Percentiles rank a stretch among this genome's conserved stretches.
phyloP scores from a whole-genome alignment of 179 eudicot genomes.

The Camellia oleifera region DNA sequence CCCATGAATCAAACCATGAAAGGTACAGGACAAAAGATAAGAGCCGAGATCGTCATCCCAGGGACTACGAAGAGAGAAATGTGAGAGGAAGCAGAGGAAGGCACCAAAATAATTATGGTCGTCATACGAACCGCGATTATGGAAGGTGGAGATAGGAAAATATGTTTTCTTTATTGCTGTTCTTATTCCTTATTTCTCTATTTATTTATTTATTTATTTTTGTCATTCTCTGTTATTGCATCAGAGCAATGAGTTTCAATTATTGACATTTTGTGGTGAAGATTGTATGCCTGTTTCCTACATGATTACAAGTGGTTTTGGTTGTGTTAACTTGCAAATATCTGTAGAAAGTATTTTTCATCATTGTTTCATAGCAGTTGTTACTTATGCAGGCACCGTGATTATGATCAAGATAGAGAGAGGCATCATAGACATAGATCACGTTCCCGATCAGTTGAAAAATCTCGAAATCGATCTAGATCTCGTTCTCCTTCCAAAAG shows the following conservation, averaged over 20 bases:
- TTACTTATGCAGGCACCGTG: slow-evolving; percentile 37
- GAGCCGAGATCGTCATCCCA: slow-evolving; percentile 36
- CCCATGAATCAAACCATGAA: slow-evolving; percentile 41
- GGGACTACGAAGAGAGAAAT: slow-evolving; percentile 43
- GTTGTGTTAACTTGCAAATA: background rate
- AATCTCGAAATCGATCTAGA: slow-evolving; percentile 32
- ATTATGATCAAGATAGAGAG: slow-evolving; percentile 49
- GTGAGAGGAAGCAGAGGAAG: slow-evolving; percentile 53
- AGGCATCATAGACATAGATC: slow-evolving; percentile 57
- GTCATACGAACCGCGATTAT: slow-evolving; percentile 35
- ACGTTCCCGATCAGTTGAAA: slow-evolving; percentile 37
- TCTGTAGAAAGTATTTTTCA: slow-evolving; percentile 4
- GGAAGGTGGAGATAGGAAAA: slow-evolving; percentile 42
- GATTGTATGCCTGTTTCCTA: background rate
- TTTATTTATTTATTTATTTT: background rate
- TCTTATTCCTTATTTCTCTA: background rate
- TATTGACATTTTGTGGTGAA: background rate
- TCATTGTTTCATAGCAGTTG: slow-evolving; percentile 10
- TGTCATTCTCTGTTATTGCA: background rate
- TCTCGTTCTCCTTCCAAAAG: slow-evolving; percentile 48
- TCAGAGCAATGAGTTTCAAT: background rate
- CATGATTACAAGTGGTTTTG: background rate
- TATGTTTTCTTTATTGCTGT: background rate
- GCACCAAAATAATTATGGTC: slow-evolving; percentile 34
- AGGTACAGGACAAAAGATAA: slow-evolving; percentile 42